Percentiles rank a stretch among this genome's conserved stretches.
Conservation (phyloP, 1,284 basidiomycete species). For the Trichosporon asahii region DNA sequence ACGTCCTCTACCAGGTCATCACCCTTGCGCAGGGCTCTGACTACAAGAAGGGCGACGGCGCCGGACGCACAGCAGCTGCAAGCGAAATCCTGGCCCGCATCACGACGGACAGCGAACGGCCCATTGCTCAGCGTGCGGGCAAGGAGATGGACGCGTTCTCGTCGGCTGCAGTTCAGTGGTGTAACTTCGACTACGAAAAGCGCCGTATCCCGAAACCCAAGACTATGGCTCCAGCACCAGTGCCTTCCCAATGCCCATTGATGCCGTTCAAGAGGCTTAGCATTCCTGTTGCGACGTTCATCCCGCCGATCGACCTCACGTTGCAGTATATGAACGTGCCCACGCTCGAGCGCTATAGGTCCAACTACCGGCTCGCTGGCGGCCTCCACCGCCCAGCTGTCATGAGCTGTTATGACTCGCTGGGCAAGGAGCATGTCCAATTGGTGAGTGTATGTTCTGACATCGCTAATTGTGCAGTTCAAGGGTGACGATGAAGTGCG, state of each 20-base stretch:
- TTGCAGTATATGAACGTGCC: conserved; percentile 65
- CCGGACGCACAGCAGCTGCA: conserved; percentile 65
- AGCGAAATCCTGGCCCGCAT: conserved; percentile 65
- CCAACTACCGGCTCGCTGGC: conserved; percentile 65
- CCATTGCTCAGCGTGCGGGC: conserved; percentile 55
- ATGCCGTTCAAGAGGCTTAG: conserved; percentile 47
- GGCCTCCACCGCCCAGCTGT: conserved; percentile 85
- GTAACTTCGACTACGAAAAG: conserved; percentile 27
- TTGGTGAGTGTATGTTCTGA: conserved; percentile 59
- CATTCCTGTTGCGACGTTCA: conserved; percentile 76
- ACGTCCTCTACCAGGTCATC: conserved; percentile 85
- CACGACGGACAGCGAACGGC: conserved; percentile 67
- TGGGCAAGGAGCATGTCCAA: conserved; percentile 71
- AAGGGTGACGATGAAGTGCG: conserved; percentile 90
- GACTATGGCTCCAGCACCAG: neutral
- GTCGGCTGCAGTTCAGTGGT: conserved; percentile 72
- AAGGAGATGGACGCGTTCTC: conserved; percentile 66
- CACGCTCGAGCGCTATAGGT: conserved; percentile 64
- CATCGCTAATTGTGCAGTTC: conserved; percentile 59
- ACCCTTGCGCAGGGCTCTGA: conserved; percentile 53
- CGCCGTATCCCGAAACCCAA: neutral
- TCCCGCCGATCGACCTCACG: conserved; percentile 68
- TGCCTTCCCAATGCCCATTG: conserved; percentile 16
- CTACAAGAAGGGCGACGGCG: conserved; percentile 10
- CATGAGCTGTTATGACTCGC: conserved; percentile 64